Conservation (phyloP, 2,329 filamentous ascomycete species). For the Leptographium galeiforme region DNA sequence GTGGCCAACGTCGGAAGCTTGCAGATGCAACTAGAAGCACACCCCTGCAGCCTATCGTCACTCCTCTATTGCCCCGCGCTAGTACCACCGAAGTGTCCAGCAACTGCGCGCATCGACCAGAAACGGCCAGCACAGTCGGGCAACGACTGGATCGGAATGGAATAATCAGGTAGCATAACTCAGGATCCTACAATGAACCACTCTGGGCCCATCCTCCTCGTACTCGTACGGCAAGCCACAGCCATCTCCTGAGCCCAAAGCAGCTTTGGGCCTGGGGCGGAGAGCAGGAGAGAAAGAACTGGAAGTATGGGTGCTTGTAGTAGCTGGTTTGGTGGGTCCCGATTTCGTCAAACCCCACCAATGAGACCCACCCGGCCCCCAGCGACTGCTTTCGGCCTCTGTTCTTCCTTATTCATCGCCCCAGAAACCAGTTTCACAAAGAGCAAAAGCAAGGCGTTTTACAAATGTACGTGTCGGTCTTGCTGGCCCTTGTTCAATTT, state of each 20-base stretch:
- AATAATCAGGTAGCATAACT: not conserved
- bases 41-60: not conserved
- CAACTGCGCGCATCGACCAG: not conserved
- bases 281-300: not conserved
- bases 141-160: not conserved
- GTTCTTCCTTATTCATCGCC: not conserved
- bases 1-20: not conserved
- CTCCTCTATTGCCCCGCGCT: not conserved
- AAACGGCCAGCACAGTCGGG: not conserved
- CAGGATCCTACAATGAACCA: not conserved
- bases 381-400: not conserved
- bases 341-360: not conserved
- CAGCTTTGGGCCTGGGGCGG: not conserved
- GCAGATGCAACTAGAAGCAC: not conserved
- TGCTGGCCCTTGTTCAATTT: not conserved
- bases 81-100: not conserved
- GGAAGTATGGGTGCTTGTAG: not conserved
- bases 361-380: not conserved
- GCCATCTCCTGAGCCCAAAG: not conserved
- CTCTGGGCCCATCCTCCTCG: not conserved
- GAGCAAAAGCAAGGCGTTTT: not conserved
- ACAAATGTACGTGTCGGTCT: not conserved
- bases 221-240: not conserved
- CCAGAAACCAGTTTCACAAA: not conserved
- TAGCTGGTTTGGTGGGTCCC: not conserved